Base-by-base conservation (phyloP, 768 basidiomycete genomes). In the Pleurotus platypus region DNA sequence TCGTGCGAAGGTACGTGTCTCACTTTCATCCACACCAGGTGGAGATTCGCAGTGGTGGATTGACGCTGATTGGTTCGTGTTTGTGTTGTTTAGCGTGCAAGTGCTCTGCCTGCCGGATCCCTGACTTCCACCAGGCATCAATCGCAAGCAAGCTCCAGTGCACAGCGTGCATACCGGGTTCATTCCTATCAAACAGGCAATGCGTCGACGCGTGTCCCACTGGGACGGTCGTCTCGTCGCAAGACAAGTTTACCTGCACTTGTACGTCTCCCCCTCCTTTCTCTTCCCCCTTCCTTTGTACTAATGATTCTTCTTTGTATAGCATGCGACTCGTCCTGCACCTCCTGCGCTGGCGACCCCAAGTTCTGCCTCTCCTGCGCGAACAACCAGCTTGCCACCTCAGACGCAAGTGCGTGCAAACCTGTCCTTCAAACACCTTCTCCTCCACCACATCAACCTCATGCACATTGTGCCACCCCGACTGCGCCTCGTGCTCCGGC, bases 401-500 rank as follows among this genome's bases (percentile, higher is more conserved):
- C 24, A 15, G 48, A 72, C 40, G 92, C 92, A 80, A 80, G 69
- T 95, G 92, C 65, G 79, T 89, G 39, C 69, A 82, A 2, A 78
- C 81, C 13, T 94, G 92, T 65, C 90, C 92, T 0, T 75, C 82
- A 12, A 80, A 79, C 58, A 83, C 86, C 1, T 89, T 92, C 74
- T 71, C 81, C 49, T 27, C 24, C 24, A 24, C 48, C 9, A 80
- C 87, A 5, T 77, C 82, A 8, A 79, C 84, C 7, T 71, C 82
- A 15, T 94, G 92, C 70, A 67, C 85, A 49, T 61, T 82, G 6
- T 95, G 92, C 70, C 90, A 94, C 62, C 83, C 90, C 0, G 92
- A 94, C 68, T 95, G 92, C 62, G 78, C 81, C 15, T 83, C 86
- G 12, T 95, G 92, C 69, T 81, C 83, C 12, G 89, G 89, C 7